Evolutionary conservation across 2,329 filamentous ascomycete genomes (phyloP).

Genomic region (Ceratocystis albifundus): DNA sequence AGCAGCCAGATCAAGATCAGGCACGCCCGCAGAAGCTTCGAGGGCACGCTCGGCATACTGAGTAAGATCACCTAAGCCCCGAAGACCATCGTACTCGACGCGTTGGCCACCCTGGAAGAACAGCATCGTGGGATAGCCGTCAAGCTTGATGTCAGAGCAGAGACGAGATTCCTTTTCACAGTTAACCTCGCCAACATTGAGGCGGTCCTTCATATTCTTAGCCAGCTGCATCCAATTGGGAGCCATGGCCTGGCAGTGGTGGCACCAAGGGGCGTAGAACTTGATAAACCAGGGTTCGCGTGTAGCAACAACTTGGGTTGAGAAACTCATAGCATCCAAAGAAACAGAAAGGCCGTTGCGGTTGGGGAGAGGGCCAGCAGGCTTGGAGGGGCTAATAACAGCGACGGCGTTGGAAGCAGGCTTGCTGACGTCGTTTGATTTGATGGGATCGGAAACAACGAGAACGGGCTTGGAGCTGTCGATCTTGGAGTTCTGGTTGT

Average conservation of each 20-base stretch:
- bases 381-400: conserved; percentile 37
- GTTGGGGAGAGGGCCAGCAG: conserved; percentile 51
- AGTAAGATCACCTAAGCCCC: conserved; percentile 82
- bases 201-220: conserved; percentile 76
- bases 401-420: conserved; percentile 24
- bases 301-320: conserved; percentile 71
- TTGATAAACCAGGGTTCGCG: conserved; percentile 97
- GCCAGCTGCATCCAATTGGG: conserved; percentile 83
- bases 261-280: conserved; percentile 96
- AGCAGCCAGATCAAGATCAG: conserved; percentile 62
- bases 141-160: conserved; percentile 80
- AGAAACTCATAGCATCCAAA: conserved; percentile 75
- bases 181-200: conserved; percentile 94
- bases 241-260: conserved; percentile 85
- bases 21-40: conserved; percentile 62
- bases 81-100: conserved; percentile 83
- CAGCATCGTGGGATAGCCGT: conserved; percentile 75
- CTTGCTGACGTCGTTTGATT: conserved; percentile 26
- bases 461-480: conserved; percentile 19
- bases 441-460: conserved; percentile 20
- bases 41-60: conserved; percentile 78
- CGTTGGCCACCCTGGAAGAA: conserved; percentile 89
- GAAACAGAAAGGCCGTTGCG: conserved; percentile 60
- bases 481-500: conserved; percentile 27
- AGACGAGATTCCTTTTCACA: conserved; percentile 75